Evolutionary conservation across 2,329 filamentous ascomycete species (phyloP).

Genomic region (Colletotrichum abscissum): DNA sequence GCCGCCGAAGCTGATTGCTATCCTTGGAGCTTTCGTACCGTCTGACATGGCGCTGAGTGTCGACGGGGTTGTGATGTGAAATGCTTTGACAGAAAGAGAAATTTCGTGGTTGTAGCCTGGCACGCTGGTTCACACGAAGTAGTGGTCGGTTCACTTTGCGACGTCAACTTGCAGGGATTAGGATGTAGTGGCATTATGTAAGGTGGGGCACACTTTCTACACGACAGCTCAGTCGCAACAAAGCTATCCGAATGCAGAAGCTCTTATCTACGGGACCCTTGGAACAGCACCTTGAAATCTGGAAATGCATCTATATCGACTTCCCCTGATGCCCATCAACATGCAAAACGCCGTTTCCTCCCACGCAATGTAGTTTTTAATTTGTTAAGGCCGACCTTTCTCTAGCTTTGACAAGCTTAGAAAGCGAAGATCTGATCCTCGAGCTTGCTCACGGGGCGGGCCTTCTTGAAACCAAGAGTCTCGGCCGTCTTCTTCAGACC

Average conservation of each 20-base stretch:
- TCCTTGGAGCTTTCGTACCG: slow-evolving; percentile 24
- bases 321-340: background rate
- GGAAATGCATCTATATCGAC: background rate
- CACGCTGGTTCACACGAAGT: slow-evolving; percentile 13
- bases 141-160: slow-evolving; percentile 18
- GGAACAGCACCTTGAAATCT: background rate
- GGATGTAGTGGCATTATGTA: slow-evolving; percentile 10
- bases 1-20: slow-evolving; percentile 37
- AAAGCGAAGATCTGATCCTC: slow-evolving; percentile 99
- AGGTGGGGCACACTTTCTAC: slow-evolving; percentile 8
- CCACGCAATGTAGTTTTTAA: background rate
- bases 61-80: background rate
- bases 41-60: slow-evolving; percentile 28
- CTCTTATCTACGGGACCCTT: background rate
- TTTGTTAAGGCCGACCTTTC: background rate
- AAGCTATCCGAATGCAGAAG: background rate
- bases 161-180: slow-evolving; percentile 32
- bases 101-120: background rate
- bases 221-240: background rate
- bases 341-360: background rate
- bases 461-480: slow-evolving; percentile 90
- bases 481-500: slow-evolving; percentile 97
- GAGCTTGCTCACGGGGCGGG: slow-evolving; percentile 94
- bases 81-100: background rate
- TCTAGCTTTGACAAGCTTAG: slow-evolving; percentile 43